Evolutionary conservation across 768 basidiomycete species (phyloP).

Genomic region (Floccularia luteovirens): DNA sequence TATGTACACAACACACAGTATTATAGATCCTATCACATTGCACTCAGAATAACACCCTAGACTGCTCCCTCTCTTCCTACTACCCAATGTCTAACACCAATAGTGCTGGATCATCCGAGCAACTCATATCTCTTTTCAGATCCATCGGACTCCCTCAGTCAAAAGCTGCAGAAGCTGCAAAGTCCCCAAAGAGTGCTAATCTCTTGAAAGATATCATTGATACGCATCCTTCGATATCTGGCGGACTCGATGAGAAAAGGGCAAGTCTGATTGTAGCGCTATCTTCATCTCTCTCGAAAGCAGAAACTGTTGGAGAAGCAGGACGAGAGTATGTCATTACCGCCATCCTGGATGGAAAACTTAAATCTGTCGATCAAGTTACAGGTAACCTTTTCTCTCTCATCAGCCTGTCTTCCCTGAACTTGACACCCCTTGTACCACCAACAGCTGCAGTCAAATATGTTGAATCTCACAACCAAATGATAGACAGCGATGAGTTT

Average conservation of each 20-base stretch:
- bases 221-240: slow-evolving; percentile 34
- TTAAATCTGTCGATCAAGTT: slow-evolving; percentile 84
- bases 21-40: too few species aligned
- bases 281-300: slow-evolving; percentile 54
- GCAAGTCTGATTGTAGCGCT: slow-evolving; percentile 64
- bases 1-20: too few species aligned
- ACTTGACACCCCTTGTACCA: background rate
- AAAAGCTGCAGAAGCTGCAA: slow-evolving; percentile 78
- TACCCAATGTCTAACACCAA: slow-evolving; percentile 19
- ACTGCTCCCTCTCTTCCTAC: background rate
- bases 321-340: slow-evolving; percentile 55
- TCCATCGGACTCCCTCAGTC: slow-evolving; percentile 68
- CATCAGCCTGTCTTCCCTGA: background rate
- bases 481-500: slow-evolving; percentile 66
- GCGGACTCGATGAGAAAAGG: slow-evolving; percentile 70
- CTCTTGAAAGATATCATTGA: slow-evolving; percentile 66
- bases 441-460: slow-evolving; percentile 77
- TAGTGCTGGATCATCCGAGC: slow-evolving; percentile 19
- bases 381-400: slow-evolving; percentile 53
- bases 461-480: slow-evolving; percentile 47
- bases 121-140: slow-evolving; percentile 50
- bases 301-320: slow-evolving; percentile 34
- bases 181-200: slow-evolving; percentile 69
- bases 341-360: slow-evolving; percentile 62
- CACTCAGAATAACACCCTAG: too few species aligned